Percentiles rank a stretch among this genome's conserved stretches.
Conservation (phyloP, 768 basidiomycete genomes). For the Bullera alba region DNA sequence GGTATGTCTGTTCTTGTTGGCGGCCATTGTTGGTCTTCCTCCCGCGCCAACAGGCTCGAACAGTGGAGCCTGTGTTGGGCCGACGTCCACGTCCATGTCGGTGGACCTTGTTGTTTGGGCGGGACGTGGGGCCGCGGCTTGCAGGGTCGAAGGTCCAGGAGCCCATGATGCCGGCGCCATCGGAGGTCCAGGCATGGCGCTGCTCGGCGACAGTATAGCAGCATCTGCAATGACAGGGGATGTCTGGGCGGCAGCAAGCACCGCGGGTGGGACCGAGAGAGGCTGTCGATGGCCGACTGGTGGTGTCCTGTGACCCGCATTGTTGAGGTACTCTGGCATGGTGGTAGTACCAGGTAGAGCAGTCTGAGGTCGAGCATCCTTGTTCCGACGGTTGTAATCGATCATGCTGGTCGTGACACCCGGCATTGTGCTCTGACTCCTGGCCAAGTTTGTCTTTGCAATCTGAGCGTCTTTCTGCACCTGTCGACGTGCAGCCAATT, state of each 20-base stretch:
- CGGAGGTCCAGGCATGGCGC: background rate
- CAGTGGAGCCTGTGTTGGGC: slow-evolving; percentile 8
- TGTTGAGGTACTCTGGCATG: slow-evolving; percentile 34
- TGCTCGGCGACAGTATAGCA: background rate
- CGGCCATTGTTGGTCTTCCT: slow-evolving; percentile 23
- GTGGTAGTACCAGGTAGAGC: slow-evolving; percentile 36
- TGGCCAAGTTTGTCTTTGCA: slow-evolving; percentile 11
- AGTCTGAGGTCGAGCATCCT: slow-evolving; percentile 31
- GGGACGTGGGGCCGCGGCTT: slow-evolving; percentile 1
- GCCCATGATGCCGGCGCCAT: background rate
- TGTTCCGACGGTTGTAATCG: slow-evolving; percentile 19
- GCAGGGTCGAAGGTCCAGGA: slow-evolving; percentile 1
- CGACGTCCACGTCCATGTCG: background rate
- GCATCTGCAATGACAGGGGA: background rate
- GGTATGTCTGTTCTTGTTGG: slow-evolving; percentile 67
- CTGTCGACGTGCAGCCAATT: slow-evolving; percentile 35
- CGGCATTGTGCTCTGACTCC: slow-evolving; percentile 32
- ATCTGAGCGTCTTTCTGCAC: slow-evolving; percentile 33
- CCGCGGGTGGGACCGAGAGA: background rate
- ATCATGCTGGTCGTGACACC: slow-evolving; percentile 32
- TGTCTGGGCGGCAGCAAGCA: background rate
- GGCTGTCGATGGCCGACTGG: background rate
- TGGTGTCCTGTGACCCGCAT: slow-evolving; percentile 30
- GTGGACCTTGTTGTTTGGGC: background rate
- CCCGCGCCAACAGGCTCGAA: background rate